Conservation (phyloP, 140 eudicot species). For the Senecio squalidus region DNA sequence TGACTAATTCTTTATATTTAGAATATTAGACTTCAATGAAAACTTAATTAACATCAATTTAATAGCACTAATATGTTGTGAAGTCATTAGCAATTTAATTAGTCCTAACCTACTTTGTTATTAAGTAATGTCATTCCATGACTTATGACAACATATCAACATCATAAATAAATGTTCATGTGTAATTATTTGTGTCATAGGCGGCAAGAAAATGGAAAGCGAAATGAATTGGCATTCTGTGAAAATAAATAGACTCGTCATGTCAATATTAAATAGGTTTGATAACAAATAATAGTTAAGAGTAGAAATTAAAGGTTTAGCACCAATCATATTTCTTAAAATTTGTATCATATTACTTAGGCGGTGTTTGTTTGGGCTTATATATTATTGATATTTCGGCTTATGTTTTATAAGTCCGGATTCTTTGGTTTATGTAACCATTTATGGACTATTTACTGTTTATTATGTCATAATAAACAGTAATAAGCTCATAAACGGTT, state of each 20-base stretch:
- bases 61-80: not conserved
- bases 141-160: conserved; percentile 27
- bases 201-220: no score
- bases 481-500: no score
- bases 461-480: no score
- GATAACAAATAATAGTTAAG: not conserved
- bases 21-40: not conserved
- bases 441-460: no score
- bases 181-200: conserved; percentile 7
- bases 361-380: no score
- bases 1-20: not conserved
- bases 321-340: conserved; percentile 9
- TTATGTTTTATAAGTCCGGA: no score
- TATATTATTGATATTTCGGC: no score
- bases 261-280: not conserved
- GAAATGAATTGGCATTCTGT: no score
- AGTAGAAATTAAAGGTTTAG: conserved; percentile 19
- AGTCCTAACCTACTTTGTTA: conserved; percentile 13
- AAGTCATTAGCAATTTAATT: not conserved
- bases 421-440: no score
- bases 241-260: no score
- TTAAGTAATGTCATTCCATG: conserved; percentile 7
- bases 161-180: conserved; percentile 10
- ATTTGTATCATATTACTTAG: not conserved
- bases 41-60: not conserved